Evolutionary conservation across 495 filamentous ascomycete genomes (phyloP), one percentile per base, ranked within the genome.

Genomic region (Penicillium odoratum): DNA sequence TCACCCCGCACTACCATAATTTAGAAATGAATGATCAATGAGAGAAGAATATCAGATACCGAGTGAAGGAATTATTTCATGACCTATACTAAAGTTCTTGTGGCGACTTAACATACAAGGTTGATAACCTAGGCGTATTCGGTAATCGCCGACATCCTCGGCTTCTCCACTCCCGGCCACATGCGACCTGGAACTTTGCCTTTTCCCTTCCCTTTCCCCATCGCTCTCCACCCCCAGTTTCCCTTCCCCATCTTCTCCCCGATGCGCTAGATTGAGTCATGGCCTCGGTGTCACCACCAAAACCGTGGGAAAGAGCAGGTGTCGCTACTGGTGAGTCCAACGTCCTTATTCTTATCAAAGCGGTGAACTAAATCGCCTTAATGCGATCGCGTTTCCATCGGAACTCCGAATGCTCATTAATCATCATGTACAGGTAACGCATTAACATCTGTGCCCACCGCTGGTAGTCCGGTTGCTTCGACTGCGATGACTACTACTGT

Each of bases 271-370:
- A 52, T 63, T 68, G 59, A 53, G 66, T 59, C 60, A 79, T 79
- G 77, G 77, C 77, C 69, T 74, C 77, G 78, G 83, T 85, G 61
- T 93, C 93, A 75, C 93, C 93, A 64, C 93, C 93, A 36, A 98
- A 98, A 76, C 93, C 93, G 18, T 98, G 93, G 93, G 93, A 98
- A 84, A 55, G 86, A 70, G 82, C 84, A 55, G 88, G 90, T 70
- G 83, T 84, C 51, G 69, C 81, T 57, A 75, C 83, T 63, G 72
- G 81, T 78, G 78, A 86, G 69, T 72, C 42, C 29, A 21, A 21
- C 2, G 21, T 21, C 2, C 21, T 2, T 21, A 21, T 21, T 21
- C 21, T 21, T 21, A 43, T 46, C 11, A 57, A 43, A 56, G 56
- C 59, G 53, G 43, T 56, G 43, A 33, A 38, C 28, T 21, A 25